Percentiles rank a stretch among this genome's conserved stretches.
These are phyloP conservation scores for Cruciata laevipes DNA, from an alignment of 257 asterid species.

Conservation along the genomic window DNA sequence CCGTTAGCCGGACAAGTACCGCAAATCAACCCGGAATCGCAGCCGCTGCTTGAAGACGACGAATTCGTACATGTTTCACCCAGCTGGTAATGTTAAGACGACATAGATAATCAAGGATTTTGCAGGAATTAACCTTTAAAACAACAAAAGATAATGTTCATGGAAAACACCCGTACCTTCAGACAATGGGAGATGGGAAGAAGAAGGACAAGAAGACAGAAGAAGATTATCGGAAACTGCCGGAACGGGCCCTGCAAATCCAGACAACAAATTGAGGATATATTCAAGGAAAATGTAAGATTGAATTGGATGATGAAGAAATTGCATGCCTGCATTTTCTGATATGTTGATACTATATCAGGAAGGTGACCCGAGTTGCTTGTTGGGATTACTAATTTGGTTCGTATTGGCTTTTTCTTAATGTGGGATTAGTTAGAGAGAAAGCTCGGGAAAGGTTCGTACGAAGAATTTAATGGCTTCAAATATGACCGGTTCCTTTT, in stretches of 20 bases:
- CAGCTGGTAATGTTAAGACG: conserved; percentile 24
- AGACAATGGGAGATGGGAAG: conserved; percentile 35
- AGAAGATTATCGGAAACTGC: conserved; percentile 31
- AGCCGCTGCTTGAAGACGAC: conserved; percentile 27
- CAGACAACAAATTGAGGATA: background rate
- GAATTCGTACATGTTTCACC: conserved; percentile 63
- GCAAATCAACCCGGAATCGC: conserved; percentile 59
- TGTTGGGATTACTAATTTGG: background rate
- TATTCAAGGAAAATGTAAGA: background rate
- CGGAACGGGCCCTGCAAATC: conserved; percentile 32
- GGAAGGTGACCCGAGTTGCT: background rate
- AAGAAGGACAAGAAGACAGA: conserved; percentile 17
- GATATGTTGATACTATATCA: background rate
- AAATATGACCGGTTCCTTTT: conserved; percentile 2
- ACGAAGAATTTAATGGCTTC: background rate
- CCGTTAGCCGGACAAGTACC: conserved; percentile 61
- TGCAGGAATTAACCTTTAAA: background rate
- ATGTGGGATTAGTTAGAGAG: background rate
- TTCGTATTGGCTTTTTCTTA: background rate
- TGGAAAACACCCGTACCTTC: conserved; percentile 25
- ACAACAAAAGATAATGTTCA: background rate
- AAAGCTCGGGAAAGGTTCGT: background rate
- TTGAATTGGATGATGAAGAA: background rate
- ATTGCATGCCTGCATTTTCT: conserved; percentile 18
- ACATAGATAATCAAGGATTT: background rate